These are phyloP conservation scores for Magnaporthiopsis incrustans DNA, from an alignment of 2,329 filamentous ascomycete genomes.

Conservation along the genomic window DNA sequence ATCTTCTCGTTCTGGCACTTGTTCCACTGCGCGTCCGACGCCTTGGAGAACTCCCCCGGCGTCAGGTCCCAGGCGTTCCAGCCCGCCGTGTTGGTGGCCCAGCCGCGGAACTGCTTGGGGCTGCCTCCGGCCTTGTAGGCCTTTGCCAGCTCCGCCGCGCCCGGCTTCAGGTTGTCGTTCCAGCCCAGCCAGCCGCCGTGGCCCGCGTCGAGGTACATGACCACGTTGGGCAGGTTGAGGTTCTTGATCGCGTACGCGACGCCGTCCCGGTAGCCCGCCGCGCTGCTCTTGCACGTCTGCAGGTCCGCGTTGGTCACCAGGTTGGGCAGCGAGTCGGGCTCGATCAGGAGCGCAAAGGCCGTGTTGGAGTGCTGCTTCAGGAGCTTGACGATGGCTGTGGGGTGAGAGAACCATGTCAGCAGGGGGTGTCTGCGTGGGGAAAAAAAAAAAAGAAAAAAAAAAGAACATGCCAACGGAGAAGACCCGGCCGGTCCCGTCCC, in stretches of 20 bases:
- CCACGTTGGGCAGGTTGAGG: slow-evolving; percentile 52
- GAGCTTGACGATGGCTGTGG: slow-evolving; percentile 37
- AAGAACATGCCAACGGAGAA: background rate
- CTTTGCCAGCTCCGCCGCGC: slow-evolving; percentile 30
- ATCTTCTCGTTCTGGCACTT: slow-evolving; percentile 33
- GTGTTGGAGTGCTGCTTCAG: slow-evolving; percentile 47
- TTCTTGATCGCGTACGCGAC: slow-evolving; percentile 46
- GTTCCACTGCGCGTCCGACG: slow-evolving; percentile 33
- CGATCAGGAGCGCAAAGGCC: slow-evolving; percentile 34
- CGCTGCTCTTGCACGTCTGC: slow-evolving; percentile 44
- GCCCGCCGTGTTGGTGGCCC: slow-evolving; percentile 31
- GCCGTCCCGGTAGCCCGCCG: slow-evolving; percentile 45
- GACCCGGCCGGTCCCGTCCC: no score
- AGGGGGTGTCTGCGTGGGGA: background rate
- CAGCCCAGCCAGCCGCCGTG: slow-evolving; percentile 60
- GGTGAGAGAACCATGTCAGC: no score
- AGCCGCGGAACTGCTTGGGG: slow-evolving; percentile 29
- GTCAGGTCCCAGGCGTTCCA: slow-evolving; percentile 31
- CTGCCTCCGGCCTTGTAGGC: slow-evolving; percentile 28
- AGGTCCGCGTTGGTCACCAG: slow-evolving; percentile 52
- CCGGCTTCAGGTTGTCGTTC: slow-evolving; percentile 43
- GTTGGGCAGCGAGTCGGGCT: slow-evolving; percentile 56
- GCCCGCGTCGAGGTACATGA: slow-evolving; percentile 56
- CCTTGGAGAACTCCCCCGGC: slow-evolving; percentile 31
- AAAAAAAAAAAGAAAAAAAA: background rate